Evolutionary conservation across 805 yeast species (phyloP), one percentile per base, ranked within the genome.

Genomic region (Candida adriatica): DNA sequence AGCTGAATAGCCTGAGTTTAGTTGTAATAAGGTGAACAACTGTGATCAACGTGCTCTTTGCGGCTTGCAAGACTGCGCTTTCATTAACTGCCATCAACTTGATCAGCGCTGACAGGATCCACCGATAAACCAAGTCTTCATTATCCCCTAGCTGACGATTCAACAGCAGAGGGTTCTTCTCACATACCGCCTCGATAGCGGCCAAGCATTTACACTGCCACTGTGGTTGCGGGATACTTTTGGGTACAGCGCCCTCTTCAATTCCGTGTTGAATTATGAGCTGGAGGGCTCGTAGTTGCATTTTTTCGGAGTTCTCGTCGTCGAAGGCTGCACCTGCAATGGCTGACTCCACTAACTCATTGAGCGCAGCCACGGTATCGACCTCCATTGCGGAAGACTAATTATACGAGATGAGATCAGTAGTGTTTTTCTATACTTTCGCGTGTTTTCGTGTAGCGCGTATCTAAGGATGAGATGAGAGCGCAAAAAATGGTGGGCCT

Each of bases 261-360:
- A 45, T 33, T 8, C 55, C 53, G 18, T 41, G 46, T 15, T 37
- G 38, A 16, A 50, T 33, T 27, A 50, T 50, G 26, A 48, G 37
- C 11, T 32, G 30, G 13, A 50, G 31, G 16, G 41, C 35, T 21
- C 38, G 39, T 24, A 41, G 37, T 31, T 40, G 46, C 1, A 43
- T 39, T 8, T 43, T 48, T 29, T 38, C 39, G 4, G 47, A 38
- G 18, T 42, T 42, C n/a, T n/a, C n/a, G n/a, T 36, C 47, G 15
- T 29, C 38, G 15, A 22, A 33, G 11, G 31, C 20, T 21, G 18
- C 40, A 7, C 38, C 41, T 4, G 34, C 31, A 11, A 40, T 25
- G n/a, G 41, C 38, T 0, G 45, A 24, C 20, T 42, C 41, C 5
- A 41, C 34, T 8, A 48, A 34, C 28, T 39, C 37, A 13, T 33